Base-by-base conservation (phyloP, 2,329 filamentous ascomycete genomes). In the Xylaria sp. region DNA sequence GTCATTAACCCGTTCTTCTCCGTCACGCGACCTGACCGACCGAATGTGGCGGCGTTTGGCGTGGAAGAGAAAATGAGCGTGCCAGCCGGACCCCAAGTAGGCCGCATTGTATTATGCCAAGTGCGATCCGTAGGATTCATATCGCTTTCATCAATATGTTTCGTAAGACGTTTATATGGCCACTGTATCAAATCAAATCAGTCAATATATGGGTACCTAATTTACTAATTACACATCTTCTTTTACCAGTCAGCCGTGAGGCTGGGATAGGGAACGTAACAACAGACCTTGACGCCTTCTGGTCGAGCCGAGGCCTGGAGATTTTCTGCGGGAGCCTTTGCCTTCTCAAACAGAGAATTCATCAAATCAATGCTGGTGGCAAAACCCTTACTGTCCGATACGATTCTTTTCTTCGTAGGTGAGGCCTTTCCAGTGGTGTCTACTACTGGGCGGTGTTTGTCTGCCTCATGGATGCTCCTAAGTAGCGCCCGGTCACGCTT, bases 331-430 rank as follows among this genome's bases (percentile, higher is more conserved):
- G 86, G 86, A 63, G 85, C 86, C 83, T 88, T 89, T 72, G 90
- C 86, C 81, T 91, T 89, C 79, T 92, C 92, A 81, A 97, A 98
- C 65, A 98, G 84, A 57, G 94, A 97, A 79, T 97, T 95, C 94
- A 97, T 98, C 79, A 98, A 84, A 83, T 98, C 96, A 82, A 98
- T 97, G 77, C 92, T 94, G 23, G 92, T 97, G 23, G 90, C 88
- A 80, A 97, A 95, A 0, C 91, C 91, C 72, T 89, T 88, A 63
- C 87, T 85, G 74, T 88, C 86, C 48, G 80, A 70, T 20, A 81
- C 76, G 32, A 78, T 73, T 48, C 78, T 79, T 50, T 78, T 79
- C 64, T 80, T 81, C 28, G 70, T 59, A 65, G 83, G 77, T 68
- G 76, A 76, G 72, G 72, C 63, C 44, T 76, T 72, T 51, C 72